Percentiles rank a stretch among this genome's conserved stretches.
phyloP scores from a whole-genome alignment of 2,329 filamentous ascomycete species.

The Ilyonectria mors-panacis region DNA sequence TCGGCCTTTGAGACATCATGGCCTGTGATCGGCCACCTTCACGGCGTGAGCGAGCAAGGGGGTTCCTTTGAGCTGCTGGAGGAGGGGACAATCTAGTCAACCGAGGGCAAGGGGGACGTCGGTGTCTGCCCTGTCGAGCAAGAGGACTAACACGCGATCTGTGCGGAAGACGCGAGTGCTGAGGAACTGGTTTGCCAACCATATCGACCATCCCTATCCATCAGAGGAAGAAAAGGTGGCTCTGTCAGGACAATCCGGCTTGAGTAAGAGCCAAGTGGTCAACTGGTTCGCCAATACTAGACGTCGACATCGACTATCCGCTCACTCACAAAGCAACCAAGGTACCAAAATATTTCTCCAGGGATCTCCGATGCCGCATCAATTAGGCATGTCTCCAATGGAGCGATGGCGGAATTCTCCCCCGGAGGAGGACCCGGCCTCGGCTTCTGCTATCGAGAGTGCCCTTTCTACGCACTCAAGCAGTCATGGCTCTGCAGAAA shows the following conservation, averaged over 20 bases:
- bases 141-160: constrained; percentile 57
- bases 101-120: constrained; percentile 17
- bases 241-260: constrained; percentile 59
- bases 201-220: constrained; percentile 64
- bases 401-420: constrained; percentile 61
- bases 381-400: constrained; percentile 60
- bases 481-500: constrained; percentile 36
- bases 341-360: constrained; percentile 49
- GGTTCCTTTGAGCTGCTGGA: constrained; percentile 29
- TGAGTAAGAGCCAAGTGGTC: constrained; percentile 61
- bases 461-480: constrained; percentile 45
- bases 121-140: constrained; percentile 43
- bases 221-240: constrained; percentile 60
- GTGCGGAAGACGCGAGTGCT: constrained; percentile 62
- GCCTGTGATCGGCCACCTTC: constrained; percentile 64
- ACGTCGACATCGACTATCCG: constrained; percentile 60
- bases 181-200: constrained; percentile 61
- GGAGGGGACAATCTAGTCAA: constrained; percentile 19
- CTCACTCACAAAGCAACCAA: constrained; percentile 47
- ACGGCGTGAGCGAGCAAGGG: constrained; percentile 61
- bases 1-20: constrained; percentile 62
- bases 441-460: constrained; percentile 56
- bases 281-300: constrained; percentile 68
- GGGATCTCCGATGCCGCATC: constrained; percentile 61
- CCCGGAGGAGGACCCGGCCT: constrained; percentile 61